These are phyloP conservation scores for Aurifilum marmelostoma DNA, from an alignment of 2,329 filamentous ascomycete genomes.

Conservation along the genomic window DNA sequence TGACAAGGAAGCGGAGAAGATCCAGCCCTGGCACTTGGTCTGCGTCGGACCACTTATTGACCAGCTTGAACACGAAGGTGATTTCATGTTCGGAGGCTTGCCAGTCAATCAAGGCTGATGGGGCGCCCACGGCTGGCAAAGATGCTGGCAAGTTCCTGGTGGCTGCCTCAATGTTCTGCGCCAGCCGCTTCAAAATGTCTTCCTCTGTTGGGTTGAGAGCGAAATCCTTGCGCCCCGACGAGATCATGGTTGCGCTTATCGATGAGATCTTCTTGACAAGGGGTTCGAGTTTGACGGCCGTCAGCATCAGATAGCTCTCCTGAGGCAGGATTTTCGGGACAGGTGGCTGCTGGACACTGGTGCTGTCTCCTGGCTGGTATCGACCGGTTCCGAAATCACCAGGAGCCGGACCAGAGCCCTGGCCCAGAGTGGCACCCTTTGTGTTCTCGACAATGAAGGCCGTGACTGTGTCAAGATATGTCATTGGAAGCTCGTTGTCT, in stretches of 20 bases:
- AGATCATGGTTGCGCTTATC: constrained; percentile 73
- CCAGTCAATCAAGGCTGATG: constrained; percentile 2
- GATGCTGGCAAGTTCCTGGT: constrained; percentile 40
- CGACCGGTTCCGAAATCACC: constrained; percentile 78
- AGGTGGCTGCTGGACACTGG: constrained; percentile 40
- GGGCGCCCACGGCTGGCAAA: constrained; percentile 17
- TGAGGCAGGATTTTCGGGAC: constrained; percentile 72
- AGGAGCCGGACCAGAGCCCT: constrained; percentile 50
- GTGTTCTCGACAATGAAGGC: constrained; percentile 93
- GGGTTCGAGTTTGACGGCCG: constrained; percentile 70
- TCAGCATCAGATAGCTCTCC: constrained; percentile 76
- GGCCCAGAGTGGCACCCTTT: constrained; percentile 80
- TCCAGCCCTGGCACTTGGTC: constrained; percentile 85
- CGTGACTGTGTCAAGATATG: constrained; percentile 88
- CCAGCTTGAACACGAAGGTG: constrained; percentile 69
- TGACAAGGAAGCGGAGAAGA: constrained; percentile 80
- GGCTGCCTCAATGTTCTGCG: constrained; percentile 63
- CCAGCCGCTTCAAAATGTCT: constrained; percentile 61
- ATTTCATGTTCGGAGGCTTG: constrained; percentile 54
- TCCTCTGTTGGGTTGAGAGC: constrained; percentile 76
- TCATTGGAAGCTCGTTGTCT: constrained; percentile 84
- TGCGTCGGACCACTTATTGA: constrained; percentile 77
- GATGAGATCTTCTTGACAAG: constrained; percentile 78
- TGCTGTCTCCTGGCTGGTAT: constrained; percentile 73
- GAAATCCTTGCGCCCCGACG: constrained; percentile 71